phyloP scores from a whole-genome alignment of 2,329 filamentous ascomycete genomes.

The Uncinocarpus reesii region DNA sequence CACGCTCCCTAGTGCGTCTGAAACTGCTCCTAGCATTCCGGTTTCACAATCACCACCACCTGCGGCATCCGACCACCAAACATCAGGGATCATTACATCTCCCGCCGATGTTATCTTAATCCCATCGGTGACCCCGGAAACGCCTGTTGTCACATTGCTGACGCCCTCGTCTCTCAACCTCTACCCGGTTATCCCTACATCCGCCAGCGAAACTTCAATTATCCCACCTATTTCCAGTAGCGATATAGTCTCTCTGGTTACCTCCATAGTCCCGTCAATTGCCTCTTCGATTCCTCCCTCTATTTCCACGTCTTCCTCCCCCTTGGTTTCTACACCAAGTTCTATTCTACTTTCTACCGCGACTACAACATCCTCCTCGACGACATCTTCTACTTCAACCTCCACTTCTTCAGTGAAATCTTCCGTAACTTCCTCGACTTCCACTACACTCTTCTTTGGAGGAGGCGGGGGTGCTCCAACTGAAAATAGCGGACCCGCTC shows the following conservation, averaged over 20 bases:
- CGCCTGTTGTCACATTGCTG: background rate
- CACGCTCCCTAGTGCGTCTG: background rate
- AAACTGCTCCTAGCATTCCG: background rate
- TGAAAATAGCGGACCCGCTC: constrained; percentile 2
- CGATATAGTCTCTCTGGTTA: background rate
- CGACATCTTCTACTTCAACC: constrained; percentile 12
- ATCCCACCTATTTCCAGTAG: background rate
- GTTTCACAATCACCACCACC: constrained; percentile 1
- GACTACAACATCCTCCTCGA: constrained; percentile 9
- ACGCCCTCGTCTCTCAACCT: background rate
- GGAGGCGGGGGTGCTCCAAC: constrained; percentile 14
- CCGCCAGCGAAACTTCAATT: background rate
- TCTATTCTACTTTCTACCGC: constrained; percentile 12
- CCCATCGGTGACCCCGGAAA: constrained; percentile 1
- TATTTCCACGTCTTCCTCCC: background rate
- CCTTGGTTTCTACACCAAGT: constrained; percentile 6
- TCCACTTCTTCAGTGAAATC: constrained; percentile 13
- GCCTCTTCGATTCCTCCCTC: constrained; percentile 1
- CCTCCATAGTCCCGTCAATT: background rate
- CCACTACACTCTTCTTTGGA: constrained; percentile 8
- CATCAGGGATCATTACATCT: background rate
- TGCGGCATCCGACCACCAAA: background rate
- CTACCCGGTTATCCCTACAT: background rate
- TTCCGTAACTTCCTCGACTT: too few relatives aligned
- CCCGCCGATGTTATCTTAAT: background rate